Evolutionary conservation across 495 filamentous ascomycete genomes (phyloP), one percentile per base, ranked within the genome.

Genomic region (Astrothelium macrocarpum): DNA sequence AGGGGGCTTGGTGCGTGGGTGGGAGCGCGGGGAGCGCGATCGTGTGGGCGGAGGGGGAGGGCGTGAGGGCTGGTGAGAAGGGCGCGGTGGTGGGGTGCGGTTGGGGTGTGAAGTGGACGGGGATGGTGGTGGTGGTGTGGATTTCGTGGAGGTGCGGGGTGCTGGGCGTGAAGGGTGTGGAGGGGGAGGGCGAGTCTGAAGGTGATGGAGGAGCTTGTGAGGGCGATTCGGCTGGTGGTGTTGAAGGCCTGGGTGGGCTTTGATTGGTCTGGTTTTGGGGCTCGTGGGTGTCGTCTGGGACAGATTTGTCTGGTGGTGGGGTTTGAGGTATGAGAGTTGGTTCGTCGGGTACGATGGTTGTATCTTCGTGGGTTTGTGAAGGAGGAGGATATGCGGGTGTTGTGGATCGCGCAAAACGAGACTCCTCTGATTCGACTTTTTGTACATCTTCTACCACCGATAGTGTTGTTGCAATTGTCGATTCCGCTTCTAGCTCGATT

Each of bases 81-180:
- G 53, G 32, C 4, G 46, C 20, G 11, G n/a, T 64, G 9, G 59
- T 46, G 26, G 64, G 64, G 43, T 71, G 68, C 16, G 70, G 60
- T 32, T 70, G 32, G 3, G 75, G 75, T 0, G 74, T 75, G 70
- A 76, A 75, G 62, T 73, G 71, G 39, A 74, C 68, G 12, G 74
- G 75, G 28, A 76, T 72, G 2, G 72, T 77, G 10, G 74, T 77
- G 1, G 75, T 77, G 29, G 74, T 77, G 20, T 73, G 76, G 39
- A 76, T 65, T 14, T 73, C 75, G 58, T 73, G 73, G 46, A 71
- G 67, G 53, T 70, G 32, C 16, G 59, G 43, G 63, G 62, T 46
- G 64, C 59, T 42, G 64, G 71, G 61, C 49, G 64, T 64, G 67
- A 64, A 16, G 53, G 65, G 3, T 61, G 63, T 20, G 69, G 70